phyloP scores from a whole-genome alignment of 441 rosid species.

The Erysimum cheiri region DNA sequence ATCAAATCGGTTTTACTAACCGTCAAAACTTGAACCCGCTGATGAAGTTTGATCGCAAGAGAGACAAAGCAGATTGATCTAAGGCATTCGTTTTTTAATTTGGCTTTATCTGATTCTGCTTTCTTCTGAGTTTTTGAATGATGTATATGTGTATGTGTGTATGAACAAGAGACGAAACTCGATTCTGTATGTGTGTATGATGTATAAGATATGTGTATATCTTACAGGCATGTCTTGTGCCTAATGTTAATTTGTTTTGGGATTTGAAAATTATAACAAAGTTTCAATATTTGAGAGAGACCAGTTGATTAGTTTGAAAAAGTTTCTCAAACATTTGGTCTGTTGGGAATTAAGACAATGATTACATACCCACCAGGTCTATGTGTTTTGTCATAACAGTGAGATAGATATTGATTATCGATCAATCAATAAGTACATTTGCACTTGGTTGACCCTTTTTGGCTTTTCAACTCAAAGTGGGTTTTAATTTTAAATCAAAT shows the following conservation, averaged over 20 bases:
- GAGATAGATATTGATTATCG: no score
- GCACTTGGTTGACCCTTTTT: no score
- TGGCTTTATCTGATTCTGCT: neutral
- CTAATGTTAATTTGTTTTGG: neutral
- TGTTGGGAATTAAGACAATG: no score
- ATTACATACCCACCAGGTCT: no score
- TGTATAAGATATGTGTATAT: no score
- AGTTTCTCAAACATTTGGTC: neutral
- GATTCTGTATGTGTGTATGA: no score
- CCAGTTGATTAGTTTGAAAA: neutral
- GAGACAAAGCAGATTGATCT: conserved; percentile 5
- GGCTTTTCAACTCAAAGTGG: no score
- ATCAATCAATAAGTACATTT: no score
- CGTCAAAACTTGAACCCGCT: neutral
- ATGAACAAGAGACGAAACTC: conserved; percentile 8
- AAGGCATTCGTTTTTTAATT: neutral
- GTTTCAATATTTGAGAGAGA: neutral
- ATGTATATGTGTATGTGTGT: neutral
- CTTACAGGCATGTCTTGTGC: neutral
- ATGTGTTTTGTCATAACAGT: no score
- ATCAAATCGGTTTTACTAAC: conserved; percentile 19
- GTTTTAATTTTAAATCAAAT: no score
- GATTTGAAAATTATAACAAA: neutral
- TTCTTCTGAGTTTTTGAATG: neutral
- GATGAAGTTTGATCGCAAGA: conserved; percentile 16